A percentile compares a stretch with the other conserved stretches of the same genome.
phyloP scores from a whole-genome alignment of 169 alveolate species.

The Cryptosporidium baileyi region DNA sequence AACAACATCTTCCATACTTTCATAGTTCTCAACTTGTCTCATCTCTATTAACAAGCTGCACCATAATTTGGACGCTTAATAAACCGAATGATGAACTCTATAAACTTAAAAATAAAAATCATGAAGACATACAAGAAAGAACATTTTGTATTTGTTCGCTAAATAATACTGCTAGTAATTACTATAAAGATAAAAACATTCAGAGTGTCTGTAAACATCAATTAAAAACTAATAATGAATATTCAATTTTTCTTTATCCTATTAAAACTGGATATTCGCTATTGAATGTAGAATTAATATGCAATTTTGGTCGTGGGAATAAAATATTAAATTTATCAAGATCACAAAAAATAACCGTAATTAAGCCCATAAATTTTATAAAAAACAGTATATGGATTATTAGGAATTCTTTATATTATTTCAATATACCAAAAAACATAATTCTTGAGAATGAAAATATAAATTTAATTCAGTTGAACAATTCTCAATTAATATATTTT shows the following conservation, averaged over 20 bases:
- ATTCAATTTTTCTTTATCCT: not conserved
- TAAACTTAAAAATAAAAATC: too few relatives aligned
- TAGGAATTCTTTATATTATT: slow-evolving; percentile 3
- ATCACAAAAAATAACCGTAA: slow-evolving; percentile 2
- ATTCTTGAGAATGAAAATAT: not conserved
- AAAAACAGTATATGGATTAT: slow-evolving; percentile 24
- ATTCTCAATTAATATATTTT: not conserved
- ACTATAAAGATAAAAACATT: not conserved
- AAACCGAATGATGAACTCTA: not conserved
- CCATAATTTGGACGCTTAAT: not conserved
- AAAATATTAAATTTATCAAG: not conserved
- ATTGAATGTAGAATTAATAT: slow-evolving; percentile 3
- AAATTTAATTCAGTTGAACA: not conserved
- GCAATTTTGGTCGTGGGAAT: slow-evolving; percentile 3
- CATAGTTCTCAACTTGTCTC: slow-evolving; percentile 26
- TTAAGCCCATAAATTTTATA: not conserved
- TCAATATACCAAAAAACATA: not conserved
- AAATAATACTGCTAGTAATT: not conserved
- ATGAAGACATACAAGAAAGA: not conserved
- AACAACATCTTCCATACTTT: not conserved
- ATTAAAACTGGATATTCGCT: not conserved
- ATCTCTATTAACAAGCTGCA: not conserved
- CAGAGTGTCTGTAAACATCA: not conserved
- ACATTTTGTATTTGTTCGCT: not conserved
- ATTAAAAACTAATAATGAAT: not conserved